A percentile compares a stretch with the other conserved stretches of the same genome.
These are phyloP conservation scores for Teunomyces tritomae DNA, from an alignment of 805 yeast genomes.

Conservation along the genomic window DNA sequence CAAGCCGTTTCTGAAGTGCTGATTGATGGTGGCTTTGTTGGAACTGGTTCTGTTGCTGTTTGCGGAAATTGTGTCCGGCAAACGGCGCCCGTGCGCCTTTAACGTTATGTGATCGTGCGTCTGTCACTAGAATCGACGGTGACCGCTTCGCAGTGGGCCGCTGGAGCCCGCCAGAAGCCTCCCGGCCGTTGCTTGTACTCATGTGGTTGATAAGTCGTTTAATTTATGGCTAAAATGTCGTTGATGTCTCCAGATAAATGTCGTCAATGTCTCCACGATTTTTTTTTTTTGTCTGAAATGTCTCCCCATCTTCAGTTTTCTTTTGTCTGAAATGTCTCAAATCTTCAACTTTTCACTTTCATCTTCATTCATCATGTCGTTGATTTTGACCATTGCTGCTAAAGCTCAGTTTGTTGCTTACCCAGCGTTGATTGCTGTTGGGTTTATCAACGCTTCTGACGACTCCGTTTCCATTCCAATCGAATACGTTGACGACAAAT, in stretches of 20 bases:
- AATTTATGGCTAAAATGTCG: background rate
- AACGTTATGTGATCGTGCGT: conserved; percentile 58
- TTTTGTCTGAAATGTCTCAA: background rate
- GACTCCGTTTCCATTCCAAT: conserved; percentile 51
- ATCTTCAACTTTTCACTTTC: background rate
- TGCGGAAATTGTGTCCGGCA: conserved; percentile 59
- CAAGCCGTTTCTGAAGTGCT: conserved; percentile 27
- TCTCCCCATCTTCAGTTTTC: background rate
- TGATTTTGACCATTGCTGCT: conserved; percentile 67
- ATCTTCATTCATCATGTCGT: conserved; percentile 32
- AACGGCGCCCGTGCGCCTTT: conserved; percentile 69
- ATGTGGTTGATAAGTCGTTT: background rate
- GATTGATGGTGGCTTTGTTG: conserved; percentile 19
- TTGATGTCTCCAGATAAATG: background rate
- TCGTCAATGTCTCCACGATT: background rate
- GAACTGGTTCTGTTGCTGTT: conserved; percentile 31
- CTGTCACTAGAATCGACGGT: conserved; percentile 92
- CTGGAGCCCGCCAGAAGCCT: background rate
- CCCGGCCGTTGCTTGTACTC: conserved; percentile 1
- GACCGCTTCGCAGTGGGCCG: conserved; percentile 78
- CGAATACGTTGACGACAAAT: conserved; percentile 69
- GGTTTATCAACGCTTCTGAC: conserved; percentile 54
- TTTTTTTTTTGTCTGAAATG: background rate
- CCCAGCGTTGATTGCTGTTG: conserved; percentile 73
- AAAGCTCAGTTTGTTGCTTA: conserved; percentile 85